A percentile compares a stretch with the other conserved stretches of the same genome.
Conservation (phyloP, 495 filamentous ascomycete species). For the Daldinia childiae region DNA sequence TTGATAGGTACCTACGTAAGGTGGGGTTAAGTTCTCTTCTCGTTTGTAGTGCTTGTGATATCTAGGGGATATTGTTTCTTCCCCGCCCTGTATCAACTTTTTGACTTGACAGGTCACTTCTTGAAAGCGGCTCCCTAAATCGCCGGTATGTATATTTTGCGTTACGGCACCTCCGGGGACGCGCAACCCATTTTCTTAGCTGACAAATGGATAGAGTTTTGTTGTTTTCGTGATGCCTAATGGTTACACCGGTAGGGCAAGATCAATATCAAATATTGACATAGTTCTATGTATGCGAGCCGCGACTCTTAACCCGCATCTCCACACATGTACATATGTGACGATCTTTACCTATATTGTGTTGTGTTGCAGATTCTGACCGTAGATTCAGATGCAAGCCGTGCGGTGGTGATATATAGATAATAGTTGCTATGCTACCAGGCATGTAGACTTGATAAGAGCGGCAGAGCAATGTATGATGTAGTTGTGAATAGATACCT, state of each 20-base stretch:
- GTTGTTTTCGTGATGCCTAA: constrained; percentile 41
- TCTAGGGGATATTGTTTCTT: constrained; percentile 2
- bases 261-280: constrained; percentile 20
- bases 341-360: constrained; percentile 36
- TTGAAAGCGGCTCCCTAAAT: constrained; percentile 4
- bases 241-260: constrained; percentile 17
- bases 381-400: not conserved
- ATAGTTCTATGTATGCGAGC: constrained; percentile 31
- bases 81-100: constrained; percentile 20
- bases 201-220: constrained; percentile 17
- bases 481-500: too few relatives aligned
- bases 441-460: not conserved
- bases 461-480: not conserved
- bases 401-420: constrained; percentile 5
- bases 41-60: constrained; percentile 7
- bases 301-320: constrained; percentile 29
- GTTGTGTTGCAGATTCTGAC: constrained; percentile 18
- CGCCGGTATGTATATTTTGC: constrained; percentile 6
- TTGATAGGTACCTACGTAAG: constrained; percentile 17
- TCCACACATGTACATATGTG: constrained; percentile 14
- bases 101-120: constrained; percentile 25
- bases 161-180: constrained; percentile 17
- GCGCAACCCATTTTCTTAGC: constrained; percentile 20
- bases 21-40: constrained; percentile 13
- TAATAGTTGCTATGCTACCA: constrained; percentile 3